phyloP scores from a whole-genome alignment of 805 yeast genomes.

The Saccharomycopsis sp. region DNA sequence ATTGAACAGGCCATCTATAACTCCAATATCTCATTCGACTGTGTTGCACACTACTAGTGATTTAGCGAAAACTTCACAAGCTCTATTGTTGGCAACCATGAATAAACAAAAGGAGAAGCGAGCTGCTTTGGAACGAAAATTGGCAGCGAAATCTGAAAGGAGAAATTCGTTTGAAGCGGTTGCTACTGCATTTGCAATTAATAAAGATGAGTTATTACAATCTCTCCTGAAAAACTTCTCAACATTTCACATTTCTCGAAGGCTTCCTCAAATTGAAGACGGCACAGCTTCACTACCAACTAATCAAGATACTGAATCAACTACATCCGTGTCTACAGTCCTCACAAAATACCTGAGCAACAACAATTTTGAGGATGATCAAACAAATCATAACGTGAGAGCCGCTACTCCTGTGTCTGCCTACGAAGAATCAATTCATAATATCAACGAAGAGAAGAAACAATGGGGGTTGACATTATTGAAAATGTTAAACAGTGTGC shows the following conservation, averaged over 20 bases:
- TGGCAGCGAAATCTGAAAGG: background rate
- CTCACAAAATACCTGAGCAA: background rate
- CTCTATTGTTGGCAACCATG: slow-evolving; percentile 19
- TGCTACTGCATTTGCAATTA: background rate
- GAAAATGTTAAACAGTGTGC: slow-evolving; percentile 3
- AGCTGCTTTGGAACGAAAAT: slow-evolving; percentile 1
- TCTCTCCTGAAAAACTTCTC: slow-evolving; percentile 7
- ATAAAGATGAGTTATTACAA: background rate
- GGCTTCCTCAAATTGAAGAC: too few species aligned
- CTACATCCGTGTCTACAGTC: background rate
- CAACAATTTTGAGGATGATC: background rate
- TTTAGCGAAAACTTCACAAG: slow-evolving; percentile 14
- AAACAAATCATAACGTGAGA: background rate
- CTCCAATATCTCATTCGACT: slow-evolving; percentile 16
- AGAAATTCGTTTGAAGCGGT: background rate
- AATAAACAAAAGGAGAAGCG: slow-evolving; percentile 10
- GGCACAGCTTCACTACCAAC: background rate
- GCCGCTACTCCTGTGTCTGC: background rate
- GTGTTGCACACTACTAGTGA: slow-evolving; percentile 5
- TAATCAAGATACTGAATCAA: background rate
- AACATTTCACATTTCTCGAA: background rate
- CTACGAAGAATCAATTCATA: background rate
- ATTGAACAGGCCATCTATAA: slow-evolving; percentile 3
- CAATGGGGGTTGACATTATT: slow-evolving; percentile 12
- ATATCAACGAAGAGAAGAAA: slow-evolving; percentile 10